Evolutionary conservation across 192 early-diverging fungal species (phyloP).

Genomic region (Gorgonomyces haynaldii): DNA sequence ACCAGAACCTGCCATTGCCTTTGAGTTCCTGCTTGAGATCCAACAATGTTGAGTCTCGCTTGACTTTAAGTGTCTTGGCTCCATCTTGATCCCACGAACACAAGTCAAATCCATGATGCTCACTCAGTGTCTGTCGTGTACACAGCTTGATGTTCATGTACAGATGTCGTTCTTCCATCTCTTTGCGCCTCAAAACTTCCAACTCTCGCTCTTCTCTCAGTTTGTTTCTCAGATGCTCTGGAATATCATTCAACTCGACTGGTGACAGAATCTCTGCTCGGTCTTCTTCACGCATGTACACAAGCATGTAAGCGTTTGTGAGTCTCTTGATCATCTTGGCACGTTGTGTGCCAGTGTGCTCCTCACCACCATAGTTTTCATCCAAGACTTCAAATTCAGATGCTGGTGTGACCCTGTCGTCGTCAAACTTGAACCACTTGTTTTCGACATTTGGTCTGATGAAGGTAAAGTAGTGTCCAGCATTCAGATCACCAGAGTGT

Average conservation of each 20-base stretch:
- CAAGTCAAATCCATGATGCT: constrained; percentile 72
- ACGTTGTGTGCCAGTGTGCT: constrained; percentile 18
- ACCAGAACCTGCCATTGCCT: constrained; percentile 70
- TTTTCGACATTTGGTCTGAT: constrained; percentile 66
- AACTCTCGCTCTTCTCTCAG: constrained; percentile 35
- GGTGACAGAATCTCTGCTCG: constrained; percentile 58
- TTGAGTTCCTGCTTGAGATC: constrained; percentile 27
- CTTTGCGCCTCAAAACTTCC: constrained; percentile 54
- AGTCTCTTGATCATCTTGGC: constrained; percentile 54
- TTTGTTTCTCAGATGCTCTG: constrained; percentile 57
- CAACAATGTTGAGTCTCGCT: constrained; percentile 42
- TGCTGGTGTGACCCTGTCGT: constrained; percentile 81
- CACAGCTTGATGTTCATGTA: constrained; percentile 55
- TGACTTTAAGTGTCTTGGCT: constrained; percentile 30
- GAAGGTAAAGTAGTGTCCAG: constrained; percentile 91
- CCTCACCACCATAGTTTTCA: constrained; percentile 87
- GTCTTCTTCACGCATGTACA: constrained; percentile 78
- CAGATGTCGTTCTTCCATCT: constrained; percentile 57
- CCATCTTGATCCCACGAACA: constrained; percentile 44
- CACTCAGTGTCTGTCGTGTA: constrained; percentile 52
- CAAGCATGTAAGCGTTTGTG: constrained; percentile 98
- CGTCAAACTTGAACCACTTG: constrained; percentile 90
- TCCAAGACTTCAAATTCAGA: constrained; percentile 74
- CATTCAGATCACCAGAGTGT: constrained; percentile 84
- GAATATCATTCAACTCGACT: constrained; percentile 59